These are phyloP conservation scores for Halteria grandinella DNA, from an alignment of 73 alveolate species.

Conservation along the genomic window DNA sequence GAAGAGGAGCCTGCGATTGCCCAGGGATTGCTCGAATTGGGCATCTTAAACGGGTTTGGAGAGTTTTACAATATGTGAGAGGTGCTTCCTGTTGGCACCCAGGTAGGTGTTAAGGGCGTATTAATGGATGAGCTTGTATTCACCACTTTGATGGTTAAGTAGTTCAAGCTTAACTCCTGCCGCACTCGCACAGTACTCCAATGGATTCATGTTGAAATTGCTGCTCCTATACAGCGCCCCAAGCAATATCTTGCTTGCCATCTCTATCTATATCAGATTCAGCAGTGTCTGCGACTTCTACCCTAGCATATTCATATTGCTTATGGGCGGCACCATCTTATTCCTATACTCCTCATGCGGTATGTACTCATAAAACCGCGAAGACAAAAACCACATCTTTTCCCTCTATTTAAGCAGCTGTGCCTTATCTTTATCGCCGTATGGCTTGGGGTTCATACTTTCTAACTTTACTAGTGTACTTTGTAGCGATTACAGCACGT, in stretches of 20 bases:
- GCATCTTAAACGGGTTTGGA: slow-evolving; percentile 84
- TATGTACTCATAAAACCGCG: slow-evolving; percentile 90
- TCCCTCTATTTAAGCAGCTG: slow-evolving; percentile 71
- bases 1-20: slow-evolving; percentile 83
- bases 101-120: slow-evolving; percentile 73
- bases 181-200: slow-evolving; percentile 71
- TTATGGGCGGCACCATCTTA: slow-evolving; percentile 77
- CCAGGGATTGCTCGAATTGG: slow-evolving; percentile 62
- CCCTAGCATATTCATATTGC: slow-evolving; percentile 34
- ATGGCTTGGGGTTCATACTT: slow-evolving; percentile 48
- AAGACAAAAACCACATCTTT: slow-evolving; percentile 82
- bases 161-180: slow-evolving; percentile 62
- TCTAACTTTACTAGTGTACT: slow-evolving; percentile 72
- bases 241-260: slow-evolving; percentile 78
- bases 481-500: slow-evolving; percentile 70
- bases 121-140: slow-evolving; percentile 73
- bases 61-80: slow-evolving; percentile 77
- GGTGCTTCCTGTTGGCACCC: slow-evolving; percentile 46
- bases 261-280: slow-evolving; percentile 72
- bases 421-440: slow-evolving; percentile 27
- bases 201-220: slow-evolving; percentile 72
- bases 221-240: slow-evolving; percentile 72
- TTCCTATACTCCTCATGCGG: slow-evolving; percentile 84
- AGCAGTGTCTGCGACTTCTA: slow-evolving; percentile 62
- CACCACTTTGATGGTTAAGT: slow-evolving; percentile 73